Conservation (phyloP, 192 early-diverging fungal genomes). For the Podila verticillata region DNA sequence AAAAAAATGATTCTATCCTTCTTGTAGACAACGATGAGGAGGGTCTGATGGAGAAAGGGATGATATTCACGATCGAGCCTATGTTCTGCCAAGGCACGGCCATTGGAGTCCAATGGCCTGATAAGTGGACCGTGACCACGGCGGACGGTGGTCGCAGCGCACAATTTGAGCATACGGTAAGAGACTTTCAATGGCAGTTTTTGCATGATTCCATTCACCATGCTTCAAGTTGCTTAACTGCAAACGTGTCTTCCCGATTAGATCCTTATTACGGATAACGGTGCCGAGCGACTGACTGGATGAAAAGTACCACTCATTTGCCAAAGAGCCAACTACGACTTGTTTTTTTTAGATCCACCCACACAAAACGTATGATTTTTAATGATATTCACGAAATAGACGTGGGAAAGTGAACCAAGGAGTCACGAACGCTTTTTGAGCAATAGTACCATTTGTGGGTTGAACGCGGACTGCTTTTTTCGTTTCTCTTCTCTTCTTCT, state of each 20-base stretch:
- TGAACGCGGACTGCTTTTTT: neutral
- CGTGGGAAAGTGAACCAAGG: too few species aligned
- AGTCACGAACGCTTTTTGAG: too few species aligned
- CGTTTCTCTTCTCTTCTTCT: neutral
- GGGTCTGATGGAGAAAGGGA: constrained; percentile 76
- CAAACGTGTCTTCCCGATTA: constrained; percentile 1
- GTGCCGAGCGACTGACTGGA: constrained; percentile 74
- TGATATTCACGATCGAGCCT: constrained; percentile 92
- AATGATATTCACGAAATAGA: too few species aligned
- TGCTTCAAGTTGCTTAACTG: neutral
- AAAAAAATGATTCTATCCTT: neutral
- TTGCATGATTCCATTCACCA: neutral
- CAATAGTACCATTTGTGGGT: too few species aligned
- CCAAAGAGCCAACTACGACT: neutral
- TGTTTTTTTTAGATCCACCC: too few species aligned
- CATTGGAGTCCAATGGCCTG: constrained; percentile 80
- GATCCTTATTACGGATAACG: constrained; percentile 70
- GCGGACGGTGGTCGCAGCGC: constrained; percentile 84
- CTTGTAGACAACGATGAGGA: constrained; percentile 69
- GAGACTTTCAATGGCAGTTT: neutral
- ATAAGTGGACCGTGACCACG: constrained; percentile 85
- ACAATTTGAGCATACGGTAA: constrained; percentile 87
- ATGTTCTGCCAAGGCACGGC: constrained; percentile 84
- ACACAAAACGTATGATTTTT: too few species aligned
- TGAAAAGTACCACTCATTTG: neutral